phyloP scores from a whole-genome alignment of 2,329 filamentous ascomycete genomes.

The Penicillium sp. region DNA sequence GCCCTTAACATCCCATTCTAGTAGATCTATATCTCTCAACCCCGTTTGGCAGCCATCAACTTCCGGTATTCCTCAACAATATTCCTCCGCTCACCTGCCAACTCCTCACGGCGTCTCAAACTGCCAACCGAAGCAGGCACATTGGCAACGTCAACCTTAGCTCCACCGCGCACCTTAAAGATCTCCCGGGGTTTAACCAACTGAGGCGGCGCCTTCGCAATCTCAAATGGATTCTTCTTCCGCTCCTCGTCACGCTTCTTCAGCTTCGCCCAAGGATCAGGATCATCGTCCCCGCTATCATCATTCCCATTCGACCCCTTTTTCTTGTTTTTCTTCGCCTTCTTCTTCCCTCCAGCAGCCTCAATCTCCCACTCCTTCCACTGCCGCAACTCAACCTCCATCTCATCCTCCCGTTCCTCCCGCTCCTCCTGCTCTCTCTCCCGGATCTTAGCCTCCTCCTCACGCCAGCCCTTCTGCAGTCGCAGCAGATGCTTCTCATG shows the following conservation, averaged over 20 bases:
- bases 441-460: slow-evolving; percentile 55
- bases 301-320: slow-evolving; percentile 46
- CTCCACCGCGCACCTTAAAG: slow-evolving; percentile 63
- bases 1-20: not conserved
- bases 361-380: slow-evolving; percentile 63
- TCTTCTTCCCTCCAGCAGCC: slow-evolving; percentile 50
- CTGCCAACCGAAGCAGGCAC: slow-evolving; percentile 69
- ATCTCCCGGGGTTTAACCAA: slow-evolving; percentile 61
- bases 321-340: slow-evolving; percentile 42
- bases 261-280: slow-evolving; percentile 76
- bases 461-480: slow-evolving; percentile 58
- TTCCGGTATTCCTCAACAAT: slow-evolving; percentile 73
- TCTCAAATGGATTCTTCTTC: slow-evolving; percentile 42
- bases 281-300: slow-evolving; percentile 60
- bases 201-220: slow-evolving; percentile 75
- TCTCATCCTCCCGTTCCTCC: slow-evolving; percentile 62
- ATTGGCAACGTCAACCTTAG: slow-evolving; percentile 64
- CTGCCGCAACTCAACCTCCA: slow-evolving; percentile 61
- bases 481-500: slow-evolving; percentile 76
- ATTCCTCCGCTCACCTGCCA: slow-evolving; percentile 65
- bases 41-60: slow-evolving; percentile 61
- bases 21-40: slow-evolving; percentile 10
- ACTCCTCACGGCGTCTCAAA: slow-evolving; percentile 68
- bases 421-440: slow-evolving; percentile 77
- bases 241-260: slow-evolving; percentile 54